Evolutionary conservation across 805 yeast species (phyloP).

Genomic region (Candida railenensis): DNA sequence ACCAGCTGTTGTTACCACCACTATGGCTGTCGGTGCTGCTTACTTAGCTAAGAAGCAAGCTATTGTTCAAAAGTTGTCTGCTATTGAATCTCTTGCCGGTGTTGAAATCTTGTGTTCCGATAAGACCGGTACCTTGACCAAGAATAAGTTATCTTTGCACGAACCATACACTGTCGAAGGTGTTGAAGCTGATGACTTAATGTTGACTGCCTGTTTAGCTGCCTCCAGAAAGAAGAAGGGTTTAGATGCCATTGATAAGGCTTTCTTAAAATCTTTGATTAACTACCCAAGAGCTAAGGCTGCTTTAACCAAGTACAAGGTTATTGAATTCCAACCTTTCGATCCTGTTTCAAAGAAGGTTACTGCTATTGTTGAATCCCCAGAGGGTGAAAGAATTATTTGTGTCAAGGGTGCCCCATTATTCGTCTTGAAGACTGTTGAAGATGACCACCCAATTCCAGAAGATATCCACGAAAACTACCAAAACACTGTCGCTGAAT

Average conservation of each 20-base stretch:
- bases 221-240: constrained; percentile 98
- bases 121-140: constrained; percentile 97
- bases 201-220: constrained; percentile 97
- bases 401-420: constrained; percentile 99
- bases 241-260: constrained; percentile 95
- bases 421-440: constrained; percentile 94
- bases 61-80: constrained; percentile 94
- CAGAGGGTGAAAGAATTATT: constrained; percentile 90
- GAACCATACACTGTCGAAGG: constrained; percentile 98
- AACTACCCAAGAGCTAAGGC: constrained; percentile 89
- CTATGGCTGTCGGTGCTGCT: constrained; percentile 99
- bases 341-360: constrained; percentile 98
- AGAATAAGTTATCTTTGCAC: constrained; percentile 92
- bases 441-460: constrained; percentile 95
- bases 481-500: constrained; percentile 96
- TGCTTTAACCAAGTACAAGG: constrained; percentile 91
- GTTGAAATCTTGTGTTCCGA: constrained; percentile 97
- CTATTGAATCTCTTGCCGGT: constrained; percentile 96
- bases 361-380: constrained; percentile 91
- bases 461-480: constrained; percentile 92
- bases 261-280: constrained; percentile 89
- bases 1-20: constrained; percentile 97
- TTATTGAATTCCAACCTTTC: constrained; percentile 93
- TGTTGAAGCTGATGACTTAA: constrained; percentile 92
- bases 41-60: constrained; percentile 97